These are phyloP conservation scores for Auricularia heimuer DNA, from an alignment of 768 basidiomycete species.

Conservation along the genomic window DNA sequence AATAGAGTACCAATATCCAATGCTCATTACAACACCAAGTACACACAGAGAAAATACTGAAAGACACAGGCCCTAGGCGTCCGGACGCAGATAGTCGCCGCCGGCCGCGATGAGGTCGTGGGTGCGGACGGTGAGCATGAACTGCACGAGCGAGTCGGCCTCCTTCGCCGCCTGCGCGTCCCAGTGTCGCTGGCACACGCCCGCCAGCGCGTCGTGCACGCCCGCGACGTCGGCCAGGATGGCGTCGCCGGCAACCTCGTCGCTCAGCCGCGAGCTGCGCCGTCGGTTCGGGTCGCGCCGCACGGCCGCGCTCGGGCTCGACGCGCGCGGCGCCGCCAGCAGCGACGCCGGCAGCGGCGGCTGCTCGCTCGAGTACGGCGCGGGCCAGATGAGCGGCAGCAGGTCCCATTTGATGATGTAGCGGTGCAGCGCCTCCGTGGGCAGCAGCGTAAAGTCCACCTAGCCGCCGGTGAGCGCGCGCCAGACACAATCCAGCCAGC, in stretches of 20 bases:
- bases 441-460: conserved; percentile 70
- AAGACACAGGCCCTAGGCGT: not conserved
- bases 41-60: not conserved
- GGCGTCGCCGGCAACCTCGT: conserved; percentile 51
- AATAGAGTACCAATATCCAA: not conserved
- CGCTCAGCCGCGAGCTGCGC: conserved; percentile 62
- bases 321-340: conserved; percentile 41
- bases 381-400: conserved; percentile 59
- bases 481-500: no score
- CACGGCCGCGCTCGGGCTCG: conserved; percentile 51
- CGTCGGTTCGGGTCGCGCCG: conserved; percentile 35
- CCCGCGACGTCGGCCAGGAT: conserved; percentile 63
- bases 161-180: conserved; percentile 57
- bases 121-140: conserved; percentile 31
- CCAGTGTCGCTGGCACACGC: conserved; percentile 66
- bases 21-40: not conserved
- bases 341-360: conserved; percentile 62
- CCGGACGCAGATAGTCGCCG: not conserved
- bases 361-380: conserved; percentile 53
- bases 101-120: not conserved
- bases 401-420: conserved; percentile 69
- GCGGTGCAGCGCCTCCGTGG: conserved; percentile 52
- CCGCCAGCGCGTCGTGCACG: conserved; percentile 54
- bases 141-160: conserved; percentile 71
- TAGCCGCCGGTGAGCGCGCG: conserved; percentile 17